phyloP scores from a whole-genome alignment of 2,329 filamentous ascomycete species.

The Trichoderma citrinoviride region DNA sequence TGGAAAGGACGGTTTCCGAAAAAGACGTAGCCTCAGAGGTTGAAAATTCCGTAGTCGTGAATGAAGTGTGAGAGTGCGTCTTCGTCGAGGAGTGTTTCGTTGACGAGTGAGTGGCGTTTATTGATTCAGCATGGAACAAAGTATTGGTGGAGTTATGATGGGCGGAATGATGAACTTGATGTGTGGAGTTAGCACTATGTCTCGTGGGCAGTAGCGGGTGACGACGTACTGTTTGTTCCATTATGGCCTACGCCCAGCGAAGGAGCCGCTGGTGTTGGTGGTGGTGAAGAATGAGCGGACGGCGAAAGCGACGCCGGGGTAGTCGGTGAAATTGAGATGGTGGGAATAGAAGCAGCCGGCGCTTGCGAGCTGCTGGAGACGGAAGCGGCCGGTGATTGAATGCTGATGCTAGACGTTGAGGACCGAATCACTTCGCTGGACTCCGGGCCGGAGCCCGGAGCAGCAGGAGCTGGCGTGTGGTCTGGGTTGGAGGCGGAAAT shows the following conservation, averaged over 20 bases:
- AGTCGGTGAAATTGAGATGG: background rate
- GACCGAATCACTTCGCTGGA: background rate
- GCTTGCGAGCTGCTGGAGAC: background rate
- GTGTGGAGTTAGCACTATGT: background rate
- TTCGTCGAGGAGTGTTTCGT: constrained; percentile 3
- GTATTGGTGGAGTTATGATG: constrained; percentile 5
- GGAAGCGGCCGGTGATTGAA: background rate
- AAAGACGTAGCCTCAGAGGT: constrained; percentile 3
- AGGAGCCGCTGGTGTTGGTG: constrained; percentile 23
- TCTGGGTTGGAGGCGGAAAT: constrained; percentile 34
- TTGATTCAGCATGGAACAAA: background rate
- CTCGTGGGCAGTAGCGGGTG: background rate
- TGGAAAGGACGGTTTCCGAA: background rate
- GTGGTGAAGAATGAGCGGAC: constrained; percentile 32
- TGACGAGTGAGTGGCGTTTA: background rate
- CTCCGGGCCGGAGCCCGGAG: constrained; percentile 10
- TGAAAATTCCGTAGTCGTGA: background rate
- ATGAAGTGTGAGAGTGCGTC: background rate
- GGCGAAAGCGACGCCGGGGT: constrained; percentile 27
- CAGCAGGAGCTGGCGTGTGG: constrained; percentile 15
- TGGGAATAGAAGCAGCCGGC: background rate
- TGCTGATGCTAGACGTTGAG: background rate
- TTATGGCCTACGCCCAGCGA: constrained; percentile 25
- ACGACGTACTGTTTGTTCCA: constrained; percentile 27
- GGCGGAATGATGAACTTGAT: constrained; percentile 2